phyloP scores from a whole-genome alignment of 148 eudicot genomes.

The Pharnaceum exiguum region DNA sequence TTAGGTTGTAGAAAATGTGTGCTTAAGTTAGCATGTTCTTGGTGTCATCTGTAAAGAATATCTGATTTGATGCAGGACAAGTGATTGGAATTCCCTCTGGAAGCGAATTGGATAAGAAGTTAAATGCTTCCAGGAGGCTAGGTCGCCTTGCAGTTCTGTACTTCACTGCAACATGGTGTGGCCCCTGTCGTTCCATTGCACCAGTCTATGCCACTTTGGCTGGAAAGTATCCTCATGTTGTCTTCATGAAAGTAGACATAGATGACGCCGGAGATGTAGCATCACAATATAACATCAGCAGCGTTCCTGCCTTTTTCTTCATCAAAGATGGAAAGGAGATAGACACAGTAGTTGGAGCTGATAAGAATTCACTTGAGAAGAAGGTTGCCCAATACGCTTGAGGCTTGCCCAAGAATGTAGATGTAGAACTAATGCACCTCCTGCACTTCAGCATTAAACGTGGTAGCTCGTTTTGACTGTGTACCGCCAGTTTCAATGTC shows the following conservation, averaged over 20 bases:
- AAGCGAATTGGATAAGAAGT: constrained; percentile 37
- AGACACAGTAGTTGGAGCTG: constrained; percentile 56
- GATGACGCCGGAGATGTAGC: constrained; percentile 62
- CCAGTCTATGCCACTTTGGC: constrained; percentile 52
- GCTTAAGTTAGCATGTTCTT: too few species aligned
- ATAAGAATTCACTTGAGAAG: constrained; percentile 48
- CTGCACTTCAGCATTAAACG: too few species aligned
- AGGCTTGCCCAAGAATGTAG: too few species aligned
- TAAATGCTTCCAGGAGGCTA: constrained; percentile 42
- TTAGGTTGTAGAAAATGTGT: too few species aligned
- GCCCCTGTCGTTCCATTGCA: constrained; percentile 58
- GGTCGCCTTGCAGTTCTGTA: constrained; percentile 47
- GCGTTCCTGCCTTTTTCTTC: constrained; percentile 57
- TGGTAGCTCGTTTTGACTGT: too few species aligned
- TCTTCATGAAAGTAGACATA: constrained; percentile 56
- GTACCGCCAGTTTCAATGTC: too few species aligned
- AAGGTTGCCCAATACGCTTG: constrained; percentile 42
- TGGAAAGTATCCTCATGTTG: constrained; percentile 37
- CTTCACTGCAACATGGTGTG: constrained; percentile 82
- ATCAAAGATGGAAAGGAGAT: constrained; percentile 50
- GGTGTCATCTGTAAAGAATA: too few species aligned
- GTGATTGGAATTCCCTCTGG: constrained; percentile 38
- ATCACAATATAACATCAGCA: constrained; percentile 46
- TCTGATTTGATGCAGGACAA: constrained; percentile 53
- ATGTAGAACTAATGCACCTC: too few species aligned